phyloP scores from a whole-genome alignment of 345 rosid genomes.

The Geranium brycei region DNA sequence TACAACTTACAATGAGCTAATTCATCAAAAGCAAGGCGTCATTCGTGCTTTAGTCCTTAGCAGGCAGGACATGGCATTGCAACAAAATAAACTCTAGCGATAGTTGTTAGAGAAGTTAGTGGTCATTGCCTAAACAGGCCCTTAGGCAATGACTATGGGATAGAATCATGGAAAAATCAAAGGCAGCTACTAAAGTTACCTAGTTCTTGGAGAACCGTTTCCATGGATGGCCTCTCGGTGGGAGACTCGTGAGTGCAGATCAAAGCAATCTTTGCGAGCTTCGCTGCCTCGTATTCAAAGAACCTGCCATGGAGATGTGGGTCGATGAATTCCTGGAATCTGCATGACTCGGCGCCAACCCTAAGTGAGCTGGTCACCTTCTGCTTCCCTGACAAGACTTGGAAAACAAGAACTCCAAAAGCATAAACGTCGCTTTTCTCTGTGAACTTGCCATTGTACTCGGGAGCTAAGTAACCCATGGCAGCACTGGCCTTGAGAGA shows the following conservation, averaged over 20 bases:
- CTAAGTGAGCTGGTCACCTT: slow-evolving; percentile 29
- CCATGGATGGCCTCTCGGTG: slow-evolving; percentile 55
- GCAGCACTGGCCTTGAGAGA: slow-evolving; percentile 91
- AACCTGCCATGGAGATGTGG: slow-evolving; percentile 48
- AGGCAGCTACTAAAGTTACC: slow-evolving; percentile 18
- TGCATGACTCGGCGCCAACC: slow-evolving; percentile 43
- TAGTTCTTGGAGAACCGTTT: slow-evolving; percentile 54
- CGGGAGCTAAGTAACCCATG: slow-evolving; percentile 96
- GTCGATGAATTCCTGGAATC: slow-evolving; percentile 51
- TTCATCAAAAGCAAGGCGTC: neutral
- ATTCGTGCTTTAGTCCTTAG: too few species aligned
- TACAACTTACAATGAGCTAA: too few species aligned
- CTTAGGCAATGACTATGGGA: neutral
- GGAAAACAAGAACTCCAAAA: slow-evolving; percentile 63
- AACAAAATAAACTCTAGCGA: neutral
- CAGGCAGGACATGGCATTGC: neutral
- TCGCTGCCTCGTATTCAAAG: slow-evolving; percentile 42
- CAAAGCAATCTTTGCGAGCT: slow-evolving; percentile 45
- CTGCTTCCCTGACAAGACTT: slow-evolving; percentile 67
- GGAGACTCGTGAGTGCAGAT: slow-evolving; percentile 73
- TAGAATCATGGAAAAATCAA: slow-evolving; percentile 5
- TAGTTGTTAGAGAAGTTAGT: neutral
- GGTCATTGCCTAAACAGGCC: neutral
- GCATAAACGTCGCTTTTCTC: slow-evolving; percentile 86
- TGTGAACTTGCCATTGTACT: slow-evolving; percentile 82